Evolutionary conservation across 2,329 filamentous ascomycete genomes (phyloP).

Genomic region (Dendrostoma leiphaemia): DNA sequence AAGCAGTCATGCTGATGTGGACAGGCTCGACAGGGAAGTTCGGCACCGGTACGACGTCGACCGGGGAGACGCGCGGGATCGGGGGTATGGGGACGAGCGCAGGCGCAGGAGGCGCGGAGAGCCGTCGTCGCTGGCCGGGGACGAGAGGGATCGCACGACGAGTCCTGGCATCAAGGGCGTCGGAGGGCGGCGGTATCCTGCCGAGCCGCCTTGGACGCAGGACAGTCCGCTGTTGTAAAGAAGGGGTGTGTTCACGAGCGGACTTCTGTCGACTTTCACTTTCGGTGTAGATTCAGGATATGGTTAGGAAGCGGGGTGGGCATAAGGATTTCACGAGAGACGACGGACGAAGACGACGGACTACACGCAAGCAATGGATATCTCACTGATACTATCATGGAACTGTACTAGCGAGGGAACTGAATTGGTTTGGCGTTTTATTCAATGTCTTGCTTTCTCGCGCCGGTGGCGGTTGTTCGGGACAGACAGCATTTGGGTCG

Average conservation of each 20-base stretch:
- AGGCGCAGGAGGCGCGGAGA: slow-evolving; percentile 28
- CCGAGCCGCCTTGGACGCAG: slow-evolving; percentile 22
- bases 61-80: slow-evolving; percentile 30
- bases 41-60: slow-evolving; percentile 30
- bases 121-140: no score
- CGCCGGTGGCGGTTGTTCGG: background rate
- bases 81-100: slow-evolving; percentile 22
- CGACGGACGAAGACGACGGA: background rate
- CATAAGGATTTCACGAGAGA: slow-evolving; percentile 1
- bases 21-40: slow-evolving; percentile 38
- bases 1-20: slow-evolving; percentile 50
- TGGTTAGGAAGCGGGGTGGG: no score
- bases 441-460: background rate
- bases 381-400: background rate
- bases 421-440: background rate
- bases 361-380: background rate
- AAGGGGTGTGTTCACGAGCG: background rate
- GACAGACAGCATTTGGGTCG: background rate
- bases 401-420: background rate
- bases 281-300: no score
- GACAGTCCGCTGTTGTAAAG: slow-evolving; percentile 8
- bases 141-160: slow-evolving; percentile 24
- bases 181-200: slow-evolving; percentile 38
- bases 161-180: slow-evolving; percentile 34
- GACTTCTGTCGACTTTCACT: background rate